Percentiles rank a stretch among this genome's conserved stretches.
Evolutionary conservation across 1,284 basidiomycete genomes (phyloP).

Genomic region (Malassezia vespertilionis): DNA sequence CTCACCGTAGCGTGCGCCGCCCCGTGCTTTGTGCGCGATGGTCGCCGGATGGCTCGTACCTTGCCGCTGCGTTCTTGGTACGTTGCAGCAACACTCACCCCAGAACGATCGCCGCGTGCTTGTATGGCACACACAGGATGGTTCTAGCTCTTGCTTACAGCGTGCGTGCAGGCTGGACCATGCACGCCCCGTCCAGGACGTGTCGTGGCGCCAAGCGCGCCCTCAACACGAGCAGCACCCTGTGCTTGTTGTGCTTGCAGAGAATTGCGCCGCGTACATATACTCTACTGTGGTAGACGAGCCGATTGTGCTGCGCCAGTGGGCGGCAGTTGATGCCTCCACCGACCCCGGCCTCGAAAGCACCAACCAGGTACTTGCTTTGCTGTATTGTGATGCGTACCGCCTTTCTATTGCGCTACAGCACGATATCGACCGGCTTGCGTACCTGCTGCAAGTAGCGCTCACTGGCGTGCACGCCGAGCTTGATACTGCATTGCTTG

Average conservation of each 20-base stretch:
- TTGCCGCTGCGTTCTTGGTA: slow-evolving; percentile 8
- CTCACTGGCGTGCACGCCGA: not conserved
- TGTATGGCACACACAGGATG: slow-evolving; percentile 1
- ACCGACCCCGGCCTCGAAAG: slow-evolving; percentile 1
- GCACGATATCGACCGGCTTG: slow-evolving; percentile 7
- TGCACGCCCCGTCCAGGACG: slow-evolving; percentile 4
- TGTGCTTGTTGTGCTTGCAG: slow-evolving; percentile 7
- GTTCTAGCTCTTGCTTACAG: not conserved
- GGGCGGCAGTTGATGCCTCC: slow-evolving; percentile 10
- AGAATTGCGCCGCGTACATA: slow-evolving; percentile 2
- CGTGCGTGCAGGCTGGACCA: slow-evolving; percentile 5
- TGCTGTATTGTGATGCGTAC: slow-evolving; percentile 11
- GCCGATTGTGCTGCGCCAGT: slow-evolving; percentile 1
- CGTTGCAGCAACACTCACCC: not conserved
- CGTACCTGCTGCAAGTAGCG: not conserved
- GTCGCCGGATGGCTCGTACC: slow-evolving; percentile 12
- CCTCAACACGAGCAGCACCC: not conserved
- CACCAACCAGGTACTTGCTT: not conserved
- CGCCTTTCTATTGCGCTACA: slow-evolving; percentile 4
- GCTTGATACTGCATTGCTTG: too few relatives aligned
- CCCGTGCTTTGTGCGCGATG: slow-evolving; percentile 11
- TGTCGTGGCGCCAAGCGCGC: slow-evolving; percentile 8
- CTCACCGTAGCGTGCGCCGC: not conserved
- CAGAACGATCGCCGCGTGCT: slow-evolving; percentile 11
- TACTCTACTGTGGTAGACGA: slow-evolving; percentile 3